phyloP scores from a whole-genome alignment of 1,284 basidiomycete species.

The Rhodotorula sp. region DNA sequence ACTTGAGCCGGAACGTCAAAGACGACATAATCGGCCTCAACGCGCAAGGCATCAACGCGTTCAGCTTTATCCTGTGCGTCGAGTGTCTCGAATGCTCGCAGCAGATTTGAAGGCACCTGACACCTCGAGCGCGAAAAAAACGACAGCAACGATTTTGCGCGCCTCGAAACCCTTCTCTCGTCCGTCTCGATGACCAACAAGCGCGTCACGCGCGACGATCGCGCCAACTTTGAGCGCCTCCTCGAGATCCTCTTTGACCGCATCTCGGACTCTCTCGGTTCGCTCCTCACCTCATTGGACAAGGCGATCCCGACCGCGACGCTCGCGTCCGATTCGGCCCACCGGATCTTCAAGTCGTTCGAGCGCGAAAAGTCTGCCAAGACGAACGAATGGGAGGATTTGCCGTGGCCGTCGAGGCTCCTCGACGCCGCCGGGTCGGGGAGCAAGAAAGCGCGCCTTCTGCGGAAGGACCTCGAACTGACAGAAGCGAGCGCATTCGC shows the following conservation, averaged over 20 bases:
- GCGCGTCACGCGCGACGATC: conserved; percentile 15
- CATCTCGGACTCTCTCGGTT: conserved; percentile 27
- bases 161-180: conserved; percentile 42
- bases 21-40: conserved; percentile 38
- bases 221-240: conserved; percentile 20
- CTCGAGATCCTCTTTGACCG: conserved; percentile 41
- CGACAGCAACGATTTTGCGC: conserved; percentile 38
- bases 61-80: conserved; percentile 22
- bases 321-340: conserved; percentile 36
- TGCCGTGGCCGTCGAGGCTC: conserved; percentile 9
- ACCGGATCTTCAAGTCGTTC: conserved; percentile 26
- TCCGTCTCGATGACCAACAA: neutral
- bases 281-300: conserved; percentile 42
- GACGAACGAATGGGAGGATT: conserved; percentile 22
- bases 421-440: neutral
- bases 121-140: neutral
- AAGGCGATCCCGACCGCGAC: conserved; percentile 36
- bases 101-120: too few relatives aligned
- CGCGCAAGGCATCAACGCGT: conserved; percentile 23
- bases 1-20: conserved; percentile 40
- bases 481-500: conserved; percentile 35
- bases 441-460: conserved; percentile 29
- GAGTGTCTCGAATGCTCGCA: accelerated
- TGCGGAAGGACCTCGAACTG: conserved; percentile 41
- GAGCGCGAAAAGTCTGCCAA: conserved; percentile 20